Conservation (phyloP, 495 filamentous ascomycete species). For the Trichoderma asperelloides region DNA sequence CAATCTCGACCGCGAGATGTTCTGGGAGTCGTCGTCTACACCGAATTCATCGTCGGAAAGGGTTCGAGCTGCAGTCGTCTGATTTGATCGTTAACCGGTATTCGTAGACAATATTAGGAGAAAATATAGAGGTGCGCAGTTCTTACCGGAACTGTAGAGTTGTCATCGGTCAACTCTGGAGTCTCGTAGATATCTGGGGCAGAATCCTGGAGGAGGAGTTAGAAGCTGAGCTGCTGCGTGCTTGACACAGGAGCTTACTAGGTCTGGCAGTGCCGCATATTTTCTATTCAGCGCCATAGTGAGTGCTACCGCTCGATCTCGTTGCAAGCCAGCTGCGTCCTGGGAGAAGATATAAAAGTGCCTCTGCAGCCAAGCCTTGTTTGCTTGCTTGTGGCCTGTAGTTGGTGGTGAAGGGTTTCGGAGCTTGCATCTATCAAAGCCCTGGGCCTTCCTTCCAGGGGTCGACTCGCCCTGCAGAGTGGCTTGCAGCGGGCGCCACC, state of each 20-base stretch:
- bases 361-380: background rate
- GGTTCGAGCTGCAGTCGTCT: slow-evolving; percentile 59
- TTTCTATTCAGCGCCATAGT: slow-evolving; percentile 32
- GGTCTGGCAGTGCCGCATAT: slow-evolving; percentile 76
- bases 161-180: slow-evolving; percentile 80
- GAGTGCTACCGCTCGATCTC: background rate
- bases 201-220: slow-evolving; percentile 50
- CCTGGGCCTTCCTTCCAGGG: background rate
- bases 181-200: slow-evolving; percentile 95
- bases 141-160: slow-evolving; percentile 68
- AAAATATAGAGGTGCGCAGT: slow-evolving; percentile 3
- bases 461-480: background rate
- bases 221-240: slow-evolving; percentile 14
- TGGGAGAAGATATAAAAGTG: background rate
- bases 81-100: slow-evolving; percentile 10
- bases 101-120: background rate
- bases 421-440: background rate
- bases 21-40: slow-evolving; percentile 47
- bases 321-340: background rate
- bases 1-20: slow-evolving; percentile 65
- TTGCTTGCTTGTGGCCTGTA: background rate
- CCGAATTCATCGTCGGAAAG: slow-evolving; percentile 57
- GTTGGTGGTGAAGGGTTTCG: background rate
- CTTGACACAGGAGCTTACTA: slow-evolving; percentile 42
- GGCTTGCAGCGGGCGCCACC: background rate